Conservation (phyloP, 495 filamentous ascomycete species). For the Penicillium maclennaniae region DNA sequence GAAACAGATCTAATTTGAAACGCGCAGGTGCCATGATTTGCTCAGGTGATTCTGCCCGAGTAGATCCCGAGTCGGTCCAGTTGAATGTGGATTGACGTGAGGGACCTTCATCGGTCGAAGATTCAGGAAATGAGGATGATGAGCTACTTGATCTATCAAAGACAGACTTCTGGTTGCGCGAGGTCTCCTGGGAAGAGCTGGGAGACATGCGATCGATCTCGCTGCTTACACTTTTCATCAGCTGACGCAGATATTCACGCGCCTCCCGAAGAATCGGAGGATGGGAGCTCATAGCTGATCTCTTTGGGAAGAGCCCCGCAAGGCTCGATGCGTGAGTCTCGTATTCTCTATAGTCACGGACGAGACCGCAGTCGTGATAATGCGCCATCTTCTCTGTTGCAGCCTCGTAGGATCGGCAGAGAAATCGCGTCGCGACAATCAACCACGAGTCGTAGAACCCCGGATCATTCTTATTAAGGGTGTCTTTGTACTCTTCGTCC, state of each 20-base stretch:
- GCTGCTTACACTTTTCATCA: slow-evolving; percentile 49
- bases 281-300: slow-evolving; percentile 27
- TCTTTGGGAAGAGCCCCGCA: slow-evolving; percentile 36
- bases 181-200: slow-evolving; percentile 45
- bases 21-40: slow-evolving; percentile 23
- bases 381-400: slow-evolving; percentile 57
- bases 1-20: slow-evolving; percentile 32
- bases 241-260: slow-evolving; percentile 43
- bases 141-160: slow-evolving; percentile 70
- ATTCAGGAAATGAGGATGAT: slow-evolving; percentile 47
- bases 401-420: slow-evolving; percentile 59
- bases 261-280: slow-evolving; percentile 31
- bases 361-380: slow-evolving; percentile 53
- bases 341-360: slow-evolving; percentile 68
- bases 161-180: slow-evolving; percentile 57
- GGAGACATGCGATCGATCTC: slow-evolving; percentile 56
- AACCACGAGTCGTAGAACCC: slow-evolving; percentile 57
- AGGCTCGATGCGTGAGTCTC: slow-evolving; percentile 63
- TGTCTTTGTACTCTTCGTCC: slow-evolving; percentile 45
- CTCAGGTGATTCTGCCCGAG: slow-evolving; percentile 34
- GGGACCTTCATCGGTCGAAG: slow-evolving; percentile 30
- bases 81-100: slow-evolving; percentile 36
- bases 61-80: slow-evolving; percentile 26
- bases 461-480: slow-evolving; percentile 14
- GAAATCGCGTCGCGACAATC: slow-evolving; percentile 54